Base-by-base conservation (phyloP, 345 rosid genomes). In the Pugionium dolabratum region DNA sequence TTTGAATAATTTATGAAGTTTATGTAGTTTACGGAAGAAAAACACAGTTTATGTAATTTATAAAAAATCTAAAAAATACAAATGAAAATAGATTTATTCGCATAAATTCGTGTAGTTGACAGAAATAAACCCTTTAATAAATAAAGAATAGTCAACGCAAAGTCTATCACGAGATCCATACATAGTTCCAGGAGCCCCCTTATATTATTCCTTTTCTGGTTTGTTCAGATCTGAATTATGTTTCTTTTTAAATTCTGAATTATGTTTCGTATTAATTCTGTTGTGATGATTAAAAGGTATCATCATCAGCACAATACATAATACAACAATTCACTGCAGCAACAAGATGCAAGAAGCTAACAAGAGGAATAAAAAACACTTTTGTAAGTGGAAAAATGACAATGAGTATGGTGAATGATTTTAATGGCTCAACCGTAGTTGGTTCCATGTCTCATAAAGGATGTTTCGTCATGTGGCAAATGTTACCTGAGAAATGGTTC, bases 391-490 rank as follows among this genome's bases (percentile, higher is more conserved):
- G 97, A 9, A 94, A 88, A 71, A 84, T 90, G 27, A 75, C 80
- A 41, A 90, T 94, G 97, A 83, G 81, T 10, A 87, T 84, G 92
- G 84, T 72, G 53, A 88, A 84, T 46, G 97, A 94, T 34, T 52
- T 79, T 9, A 65, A 1, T 18, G 32, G 67, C 46, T 66, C 76
- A 26, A 4, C 79, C 77, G 51, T 6, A 65, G 79, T 66, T 40
- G 35, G 51, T 59, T 32, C 78, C 76, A 72, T 8, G 64, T 76
- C 86, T 1, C 83, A 85, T 36, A 94, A 85, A 36, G 99, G 99
- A 10, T 90, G 99, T 67, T 94, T 94, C 26, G 99, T 94, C 5
- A 90, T 90, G 89, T 94, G 99, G 99, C 97, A 90, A 83, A 90
- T 94, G 99, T 46, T 80, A 54, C 99, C 99, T 4, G 77, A 90